phyloP scores from a whole-genome alignment of 495 filamentous ascomycete species.

The Penicillium argentinense region DNA sequence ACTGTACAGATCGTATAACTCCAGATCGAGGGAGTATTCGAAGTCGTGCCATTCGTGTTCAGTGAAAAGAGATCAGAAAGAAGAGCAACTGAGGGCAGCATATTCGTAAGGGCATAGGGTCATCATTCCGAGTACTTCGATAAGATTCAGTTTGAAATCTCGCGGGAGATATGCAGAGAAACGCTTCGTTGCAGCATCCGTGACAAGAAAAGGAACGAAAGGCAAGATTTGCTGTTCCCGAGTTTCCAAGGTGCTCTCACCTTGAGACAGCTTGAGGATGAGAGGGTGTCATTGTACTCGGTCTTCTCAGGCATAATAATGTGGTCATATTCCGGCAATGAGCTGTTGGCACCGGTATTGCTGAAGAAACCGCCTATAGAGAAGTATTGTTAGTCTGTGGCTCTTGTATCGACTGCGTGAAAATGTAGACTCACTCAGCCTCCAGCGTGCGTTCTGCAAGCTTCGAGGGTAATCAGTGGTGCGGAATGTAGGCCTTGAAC shows the following conservation, averaged over 20 bases:
- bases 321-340: constrained; percentile 40
- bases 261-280: constrained; percentile 33
- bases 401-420: no score
- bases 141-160: constrained; percentile 48
- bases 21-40: constrained; percentile 57
- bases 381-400: not conserved
- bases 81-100: constrained; percentile 26
- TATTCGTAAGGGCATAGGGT: constrained; percentile 40
- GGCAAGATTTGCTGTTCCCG: no score
- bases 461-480: constrained; percentile 52
- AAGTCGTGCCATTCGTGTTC: constrained; percentile 56
- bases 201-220: constrained; percentile 21
- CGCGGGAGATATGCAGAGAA: constrained; percentile 21
- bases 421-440: constrained; percentile 27
- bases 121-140: constrained; percentile 55
- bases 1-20: constrained; percentile 55
- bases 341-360: constrained; percentile 35
- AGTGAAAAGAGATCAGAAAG: constrained; percentile 56
- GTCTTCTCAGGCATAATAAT: constrained; percentile 47
- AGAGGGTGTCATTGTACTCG: constrained; percentile 51
- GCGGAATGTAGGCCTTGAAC: constrained; percentile 46
- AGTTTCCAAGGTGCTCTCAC: no score
- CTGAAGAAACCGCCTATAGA: constrained; percentile 43
- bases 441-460: constrained; percentile 46
- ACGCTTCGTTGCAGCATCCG: constrained; percentile 18